Percentiles rank a stretch among this genome's conserved stretches.
These are phyloP conservation scores for Dioscorea alata DNA, from an alignment of 106 monocot genomes.

Conservation along the genomic window DNA sequence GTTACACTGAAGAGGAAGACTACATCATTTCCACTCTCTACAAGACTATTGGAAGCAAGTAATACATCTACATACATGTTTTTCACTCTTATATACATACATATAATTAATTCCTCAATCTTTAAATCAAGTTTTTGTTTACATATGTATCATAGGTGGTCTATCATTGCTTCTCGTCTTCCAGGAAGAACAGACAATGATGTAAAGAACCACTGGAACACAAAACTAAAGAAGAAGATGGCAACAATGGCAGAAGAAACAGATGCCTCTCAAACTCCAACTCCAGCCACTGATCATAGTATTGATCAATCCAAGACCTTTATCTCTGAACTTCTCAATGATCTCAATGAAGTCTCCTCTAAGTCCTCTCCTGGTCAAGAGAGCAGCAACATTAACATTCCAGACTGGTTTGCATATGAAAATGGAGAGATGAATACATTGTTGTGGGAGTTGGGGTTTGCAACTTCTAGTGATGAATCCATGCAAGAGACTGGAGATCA, in stretches of 20 bases:
- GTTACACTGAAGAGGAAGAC: slow-evolving; percentile 68
- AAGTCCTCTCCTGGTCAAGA: neutral
- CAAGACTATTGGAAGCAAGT: slow-evolving; percentile 59
- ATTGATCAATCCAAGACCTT: neutral
- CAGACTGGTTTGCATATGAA: neutral
- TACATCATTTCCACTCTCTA: slow-evolving; percentile 57
- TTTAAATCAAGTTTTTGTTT: too few relatives aligned
- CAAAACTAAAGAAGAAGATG: slow-evolving; percentile 47
- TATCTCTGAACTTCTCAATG: neutral
- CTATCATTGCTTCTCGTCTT: slow-evolving; percentile 46
- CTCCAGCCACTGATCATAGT: neutral
- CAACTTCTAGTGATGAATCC: neutral
- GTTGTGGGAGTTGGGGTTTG: neutral
- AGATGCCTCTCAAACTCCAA: neutral
- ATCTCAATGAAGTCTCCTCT: neutral
- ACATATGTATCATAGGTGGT: slow-evolving; percentile 35
- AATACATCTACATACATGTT: neutral
- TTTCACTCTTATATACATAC: neutral
- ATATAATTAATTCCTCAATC: too few relatives aligned
- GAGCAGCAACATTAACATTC: neutral
- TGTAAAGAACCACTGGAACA: slow-evolving; percentile 69
- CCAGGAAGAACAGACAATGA: slow-evolving; percentile 51
- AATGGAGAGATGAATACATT: neutral
- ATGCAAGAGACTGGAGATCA: neutral
- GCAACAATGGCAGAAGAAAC: too few relatives aligned